Evolutionary conservation across 2,329 filamentous ascomycete genomes (phyloP).

Genomic region (Exophiala lecanii-corni): DNA sequence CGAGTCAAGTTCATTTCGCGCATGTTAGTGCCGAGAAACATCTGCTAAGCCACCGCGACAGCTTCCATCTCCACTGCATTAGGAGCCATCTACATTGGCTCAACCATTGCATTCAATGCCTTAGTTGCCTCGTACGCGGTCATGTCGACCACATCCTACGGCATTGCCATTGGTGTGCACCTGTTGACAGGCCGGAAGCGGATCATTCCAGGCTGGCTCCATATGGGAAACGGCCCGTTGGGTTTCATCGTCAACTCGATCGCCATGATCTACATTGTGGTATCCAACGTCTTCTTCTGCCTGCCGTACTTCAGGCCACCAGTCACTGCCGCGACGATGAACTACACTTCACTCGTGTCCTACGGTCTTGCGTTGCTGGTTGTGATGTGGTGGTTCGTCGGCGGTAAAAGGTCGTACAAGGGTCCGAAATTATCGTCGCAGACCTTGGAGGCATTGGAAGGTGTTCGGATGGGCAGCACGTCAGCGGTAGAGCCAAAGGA

Average conservation of each 20-base stretch:
- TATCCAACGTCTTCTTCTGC: constrained; percentile 56
- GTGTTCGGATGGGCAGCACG: background rate
- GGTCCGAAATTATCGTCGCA: constrained; percentile 40
- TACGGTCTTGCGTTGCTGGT: constrained; percentile 34
- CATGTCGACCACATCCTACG: constrained; percentile 53
- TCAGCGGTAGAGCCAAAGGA: background rate
- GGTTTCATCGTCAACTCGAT: constrained; percentile 49
- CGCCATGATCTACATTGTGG: constrained; percentile 49
- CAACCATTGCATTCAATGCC: constrained; percentile 47
- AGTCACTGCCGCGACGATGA: constrained; percentile 47
- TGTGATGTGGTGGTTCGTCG: constrained; percentile 38
- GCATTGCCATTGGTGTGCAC: constrained; percentile 49
- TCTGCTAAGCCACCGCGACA: constrained; percentile 16
- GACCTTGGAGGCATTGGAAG: background rate
- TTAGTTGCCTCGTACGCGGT: constrained; percentile 57
- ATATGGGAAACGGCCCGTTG: constrained; percentile 43
- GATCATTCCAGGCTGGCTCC: constrained; percentile 49
- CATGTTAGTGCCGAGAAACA: constrained; percentile 41
- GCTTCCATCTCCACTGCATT: constrained; percentile 29
- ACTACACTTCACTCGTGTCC: constrained; percentile 43
- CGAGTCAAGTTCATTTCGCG: background rate
- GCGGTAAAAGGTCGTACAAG: constrained; percentile 14
- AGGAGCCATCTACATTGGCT: constrained; percentile 46
- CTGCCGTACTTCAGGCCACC: constrained; percentile 51
- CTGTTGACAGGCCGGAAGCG: constrained; percentile 48